Evolutionary conservation across 495 filamentous ascomycete species (phyloP), one percentile per base, ranked within the genome.

Genomic region (Aspergillus olivimuriae): DNA sequence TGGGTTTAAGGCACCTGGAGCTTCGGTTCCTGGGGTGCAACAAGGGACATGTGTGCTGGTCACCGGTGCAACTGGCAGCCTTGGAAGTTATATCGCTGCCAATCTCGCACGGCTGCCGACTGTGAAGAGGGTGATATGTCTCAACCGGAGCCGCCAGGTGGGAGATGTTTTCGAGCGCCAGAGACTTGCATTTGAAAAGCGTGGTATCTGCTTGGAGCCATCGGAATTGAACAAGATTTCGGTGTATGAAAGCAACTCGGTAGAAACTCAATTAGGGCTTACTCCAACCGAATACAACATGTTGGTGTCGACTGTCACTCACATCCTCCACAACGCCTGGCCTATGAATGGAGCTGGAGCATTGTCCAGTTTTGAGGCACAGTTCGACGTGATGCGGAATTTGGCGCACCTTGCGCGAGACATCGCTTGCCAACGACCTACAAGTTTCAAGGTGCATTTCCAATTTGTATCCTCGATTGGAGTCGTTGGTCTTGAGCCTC

Each of bases 321-420:
- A 78, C 34, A 71, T 81, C 15, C 50, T 80, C 24, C 76, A 81
- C 53, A 80, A 76, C 40, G 77, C 76, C 4, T 80, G 75, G 76
- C 74, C 72, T 0, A 79, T 81, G 75, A 73, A 64, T 46, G 65
- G 48, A 70, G 55, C 21, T 56, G 69, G 1, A 57, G 66, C 0
- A 18, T 81, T n/a, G 0, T 48, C 59, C 2, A 61, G 51, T 6
- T 75, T 76, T 26, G 74, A 75, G 43, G 36, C 64, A 0, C 76
- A 80, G 42, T 76, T 82, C 45, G 42, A 56, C 9, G 48, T 62
- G 12, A 58, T 78, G 60, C 57, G 62, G 2, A 73, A 72, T 37
- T 53, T 79, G 4, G 41, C 76, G 16, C 57, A 73, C 19, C 56
- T 81, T 7, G 71, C 72, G 0, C 21, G 51, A 0, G 68, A 65